phyloP scores from a whole-genome alignment of 2,329 filamentous ascomycete species.

The Penicillium corylophilum region DNA sequence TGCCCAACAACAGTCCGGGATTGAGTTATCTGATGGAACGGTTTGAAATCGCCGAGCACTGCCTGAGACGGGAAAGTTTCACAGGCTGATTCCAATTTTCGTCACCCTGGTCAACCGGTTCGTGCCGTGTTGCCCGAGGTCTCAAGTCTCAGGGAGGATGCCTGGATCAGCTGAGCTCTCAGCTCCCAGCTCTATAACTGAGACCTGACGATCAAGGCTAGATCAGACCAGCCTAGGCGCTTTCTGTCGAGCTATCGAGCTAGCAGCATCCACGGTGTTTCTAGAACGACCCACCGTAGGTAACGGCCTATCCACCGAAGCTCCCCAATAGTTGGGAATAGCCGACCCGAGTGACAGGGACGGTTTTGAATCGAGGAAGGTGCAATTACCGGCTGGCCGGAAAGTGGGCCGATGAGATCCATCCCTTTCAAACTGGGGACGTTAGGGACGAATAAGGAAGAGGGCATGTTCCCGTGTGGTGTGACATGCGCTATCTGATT shows the following conservation, averaged over 20 bases:
- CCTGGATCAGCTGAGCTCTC: too few relatives aligned
- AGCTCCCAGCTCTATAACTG: background rate
- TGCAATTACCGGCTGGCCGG: constrained; percentile 3
- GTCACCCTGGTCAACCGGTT: background rate
- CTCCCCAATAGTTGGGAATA: background rate
- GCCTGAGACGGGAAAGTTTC: constrained; percentile 2
- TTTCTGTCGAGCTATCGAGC: background rate
- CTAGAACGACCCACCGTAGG: background rate
- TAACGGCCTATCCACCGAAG: background rate
- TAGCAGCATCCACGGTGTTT: background rate
- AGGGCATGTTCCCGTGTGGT: background rate
- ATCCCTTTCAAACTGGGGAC: background rate
- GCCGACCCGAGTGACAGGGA: constrained; percentile 7
- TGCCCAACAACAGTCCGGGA: background rate
- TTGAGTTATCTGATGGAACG: constrained; percentile 18
- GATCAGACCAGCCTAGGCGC: background rate
- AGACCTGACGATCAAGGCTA: background rate
- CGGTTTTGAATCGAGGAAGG: constrained; percentile 1
- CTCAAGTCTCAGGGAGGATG: too few relatives aligned
- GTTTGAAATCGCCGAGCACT: background rate
- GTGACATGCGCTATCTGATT: constrained; percentile 10
- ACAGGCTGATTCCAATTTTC: constrained; percentile 1
- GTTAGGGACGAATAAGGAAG: background rate
- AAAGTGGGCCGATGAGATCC: constrained; percentile 10
- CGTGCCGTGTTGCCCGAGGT: background rate